Percentiles rank a stretch among this genome's conserved stretches.
Evolutionary conservation across 1,139 yeast species (phyloP).

Genomic region (Groenewaldozyma sp.): DNA sequence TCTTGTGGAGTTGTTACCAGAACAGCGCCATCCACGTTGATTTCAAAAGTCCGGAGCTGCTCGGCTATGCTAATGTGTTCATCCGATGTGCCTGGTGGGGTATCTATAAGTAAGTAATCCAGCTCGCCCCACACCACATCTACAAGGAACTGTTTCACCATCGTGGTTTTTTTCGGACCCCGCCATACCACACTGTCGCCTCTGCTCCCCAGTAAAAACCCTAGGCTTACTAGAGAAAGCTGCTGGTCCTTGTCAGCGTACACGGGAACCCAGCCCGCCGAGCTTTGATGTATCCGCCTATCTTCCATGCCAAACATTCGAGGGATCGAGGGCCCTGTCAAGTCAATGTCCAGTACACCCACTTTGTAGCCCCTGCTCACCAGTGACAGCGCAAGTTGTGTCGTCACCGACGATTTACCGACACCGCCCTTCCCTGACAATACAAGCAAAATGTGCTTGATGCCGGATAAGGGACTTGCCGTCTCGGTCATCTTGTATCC

Average conservation of each 20-base stretch:
- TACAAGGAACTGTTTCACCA: constrained; percentile 85
- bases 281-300: constrained; percentile 70
- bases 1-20: constrained; percentile 95
- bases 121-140: constrained; percentile 85
- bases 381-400: constrained; percentile 78
- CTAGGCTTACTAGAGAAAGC: constrained; percentile 72
- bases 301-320: constrained; percentile 90
- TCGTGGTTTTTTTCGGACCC: constrained; percentile 97
- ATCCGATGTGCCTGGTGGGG: constrained; percentile 98
- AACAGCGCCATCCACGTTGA: constrained; percentile 79
- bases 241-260: constrained; percentile 31
- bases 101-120: constrained; percentile 83
- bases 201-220: constrained; percentile 72
- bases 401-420: constrained; percentile 91
- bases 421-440: constrained; percentile 97
- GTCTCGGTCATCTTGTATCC: background rate
- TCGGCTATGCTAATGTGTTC: constrained; percentile 97
- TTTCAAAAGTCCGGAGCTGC: constrained; percentile 51
- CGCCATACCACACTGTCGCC: constrained; percentile 96
- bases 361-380: constrained; percentile 65
- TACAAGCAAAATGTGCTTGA: constrained; percentile 66
- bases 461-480: background rate
- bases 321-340: constrained; percentile 96
- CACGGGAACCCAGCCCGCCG: constrained; percentile 91
- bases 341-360: constrained; percentile 89